These are phyloP conservation scores for Backusella australiensis DNA, from an alignment of 192 early-diverging fungal species.

Conservation along the genomic window DNA sequence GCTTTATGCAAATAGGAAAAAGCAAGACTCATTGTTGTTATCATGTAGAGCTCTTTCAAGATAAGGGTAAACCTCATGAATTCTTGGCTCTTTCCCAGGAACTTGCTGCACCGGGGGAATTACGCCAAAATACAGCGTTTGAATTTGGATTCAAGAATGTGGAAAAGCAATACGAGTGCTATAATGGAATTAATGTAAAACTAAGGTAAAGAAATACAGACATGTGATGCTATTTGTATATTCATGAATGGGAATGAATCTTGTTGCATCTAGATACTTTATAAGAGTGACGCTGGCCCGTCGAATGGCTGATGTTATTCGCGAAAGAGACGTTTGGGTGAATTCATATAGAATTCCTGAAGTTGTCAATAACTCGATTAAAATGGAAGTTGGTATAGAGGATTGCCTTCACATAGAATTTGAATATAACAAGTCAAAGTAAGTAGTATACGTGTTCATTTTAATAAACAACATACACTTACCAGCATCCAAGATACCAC, in stretches of 20 bases:
- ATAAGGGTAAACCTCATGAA: constrained; percentile 92
- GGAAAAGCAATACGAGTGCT: constrained; percentile 98
- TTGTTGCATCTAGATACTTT: constrained; percentile 69
- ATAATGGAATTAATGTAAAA: constrained; percentile 98
- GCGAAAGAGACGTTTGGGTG: constrained; percentile 97
- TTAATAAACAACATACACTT: neutral
- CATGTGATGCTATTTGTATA: neutral
- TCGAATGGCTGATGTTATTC: constrained; percentile 84
- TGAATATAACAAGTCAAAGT: constrained; percentile 99
- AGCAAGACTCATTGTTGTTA: neutral
- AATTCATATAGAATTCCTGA: constrained; percentile 93
- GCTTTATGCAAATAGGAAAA: neutral
- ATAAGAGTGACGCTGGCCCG: constrained; percentile 90
- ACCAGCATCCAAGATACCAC: constrained; percentile 68
- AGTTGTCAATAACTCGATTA: constrained; percentile 91
- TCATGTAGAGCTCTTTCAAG: constrained; percentile 84
- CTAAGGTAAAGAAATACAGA: constrained; percentile 42
- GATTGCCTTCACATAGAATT: constrained; percentile 99
- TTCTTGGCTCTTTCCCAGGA: constrained; percentile 93
- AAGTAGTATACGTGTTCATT: constrained; percentile 16
- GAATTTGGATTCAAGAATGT: constrained; percentile 99
- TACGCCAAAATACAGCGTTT: constrained; percentile 75
- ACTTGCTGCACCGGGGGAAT: constrained; percentile 89
- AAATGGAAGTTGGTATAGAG: constrained; percentile 99
- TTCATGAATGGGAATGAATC: neutral